phyloP scores from a whole-genome alignment of 2,329 filamentous ascomycete genomes.

The Ascosphaera aggregata region DNA sequence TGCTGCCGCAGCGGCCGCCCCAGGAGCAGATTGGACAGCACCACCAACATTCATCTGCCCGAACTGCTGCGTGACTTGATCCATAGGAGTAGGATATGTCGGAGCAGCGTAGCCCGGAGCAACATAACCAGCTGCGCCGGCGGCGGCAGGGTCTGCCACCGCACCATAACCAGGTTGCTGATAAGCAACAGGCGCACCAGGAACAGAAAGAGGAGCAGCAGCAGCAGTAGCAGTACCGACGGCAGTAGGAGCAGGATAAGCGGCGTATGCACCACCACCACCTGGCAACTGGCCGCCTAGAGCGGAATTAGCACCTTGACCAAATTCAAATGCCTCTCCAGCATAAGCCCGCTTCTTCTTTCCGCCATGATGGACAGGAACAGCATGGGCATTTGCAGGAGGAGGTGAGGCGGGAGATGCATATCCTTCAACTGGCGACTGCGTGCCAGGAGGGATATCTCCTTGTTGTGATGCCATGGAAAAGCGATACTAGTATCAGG shows the following conservation, averaged over 20 bases:
- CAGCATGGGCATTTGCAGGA: too few relatives aligned
- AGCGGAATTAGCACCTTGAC: slow-evolving; percentile 59
- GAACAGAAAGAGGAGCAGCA: slow-evolving; percentile 19
- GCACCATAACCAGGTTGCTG: slow-evolving; percentile 8
- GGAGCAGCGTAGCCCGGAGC: slow-evolving; percentile 44
- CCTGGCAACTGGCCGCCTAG: slow-evolving; percentile 25
- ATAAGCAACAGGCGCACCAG: slow-evolving; percentile 13
- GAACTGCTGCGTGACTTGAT: slow-evolving; percentile 62
- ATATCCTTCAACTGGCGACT: too few relatives aligned
- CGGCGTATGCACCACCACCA: slow-evolving; percentile 38
- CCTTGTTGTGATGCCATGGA: too few relatives aligned
- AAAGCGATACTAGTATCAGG: too few relatives aligned
- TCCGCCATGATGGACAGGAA: too few relatives aligned
- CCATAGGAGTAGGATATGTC: slow-evolving; percentile 31
- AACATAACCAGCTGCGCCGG: slow-evolving; percentile 41
- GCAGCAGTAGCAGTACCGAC: slow-evolving; percentile 20
- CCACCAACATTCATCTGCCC: slow-evolving; percentile 49
- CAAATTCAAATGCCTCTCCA: slow-evolving; percentile 83
- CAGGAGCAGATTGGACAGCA: slow-evolving; percentile 25
- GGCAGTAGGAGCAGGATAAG: slow-evolving; percentile 31
- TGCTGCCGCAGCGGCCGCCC: slow-evolving; percentile 25
- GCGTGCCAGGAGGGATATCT: too few relatives aligned
- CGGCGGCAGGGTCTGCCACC: slow-evolving; percentile 11
- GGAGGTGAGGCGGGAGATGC: too few relatives aligned
- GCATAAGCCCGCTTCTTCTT: slow-evolving; percentile 86